Conservation (phyloP, 306 rosid species). For the Arachis stenosperma region DNA sequence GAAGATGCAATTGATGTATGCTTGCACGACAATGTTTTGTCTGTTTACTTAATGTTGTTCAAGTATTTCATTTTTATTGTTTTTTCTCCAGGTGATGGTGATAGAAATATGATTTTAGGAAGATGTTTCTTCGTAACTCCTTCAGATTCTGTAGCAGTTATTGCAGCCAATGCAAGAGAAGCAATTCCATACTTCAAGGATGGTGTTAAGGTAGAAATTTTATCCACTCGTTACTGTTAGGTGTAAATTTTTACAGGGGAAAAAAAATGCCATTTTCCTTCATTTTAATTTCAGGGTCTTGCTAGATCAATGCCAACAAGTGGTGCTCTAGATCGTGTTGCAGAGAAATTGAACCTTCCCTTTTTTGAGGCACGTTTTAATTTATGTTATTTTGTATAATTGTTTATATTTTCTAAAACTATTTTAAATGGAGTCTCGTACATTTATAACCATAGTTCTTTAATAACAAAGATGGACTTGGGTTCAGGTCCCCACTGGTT, state of each 20-base stretch:
- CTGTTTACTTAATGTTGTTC: conserved; percentile 19
- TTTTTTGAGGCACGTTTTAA: conserved; percentile 80
- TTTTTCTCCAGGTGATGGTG: conserved; percentile 76
- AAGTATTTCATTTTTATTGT: neutral
- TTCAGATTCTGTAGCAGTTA: conserved; percentile 94
- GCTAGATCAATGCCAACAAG: conserved; percentile 99
- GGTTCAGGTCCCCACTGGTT: conserved; percentile 92
- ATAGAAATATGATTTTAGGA: conserved; percentile 98
- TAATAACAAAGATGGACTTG: conserved; percentile 38
- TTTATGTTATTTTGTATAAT: neutral
- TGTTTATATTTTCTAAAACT: neutral
- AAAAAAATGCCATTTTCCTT: conserved; percentile 24
- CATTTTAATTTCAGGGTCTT: conserved; percentile 67
- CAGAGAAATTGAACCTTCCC: conserved; percentile 82
- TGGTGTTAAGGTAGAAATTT: conserved; percentile 68
- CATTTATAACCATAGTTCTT: conserved; percentile 23
- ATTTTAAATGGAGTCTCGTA: conserved; percentile 35
- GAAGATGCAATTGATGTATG: conserved; percentile 10
- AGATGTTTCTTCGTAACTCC: conserved; percentile 88
- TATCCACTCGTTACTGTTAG: conserved; percentile 18
- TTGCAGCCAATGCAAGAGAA: conserved; percentile 93
- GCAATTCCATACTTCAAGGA: conserved; percentile 82
- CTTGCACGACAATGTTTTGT: conserved; percentile 11
- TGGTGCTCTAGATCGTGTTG: conserved; percentile 92
- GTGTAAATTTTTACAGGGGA: conserved; percentile 13